Percentiles rank a stretch among this genome's conserved stretches.
phyloP scores from a whole-genome alignment of 331 rosid genomes.

The Malus hybrid region DNA sequence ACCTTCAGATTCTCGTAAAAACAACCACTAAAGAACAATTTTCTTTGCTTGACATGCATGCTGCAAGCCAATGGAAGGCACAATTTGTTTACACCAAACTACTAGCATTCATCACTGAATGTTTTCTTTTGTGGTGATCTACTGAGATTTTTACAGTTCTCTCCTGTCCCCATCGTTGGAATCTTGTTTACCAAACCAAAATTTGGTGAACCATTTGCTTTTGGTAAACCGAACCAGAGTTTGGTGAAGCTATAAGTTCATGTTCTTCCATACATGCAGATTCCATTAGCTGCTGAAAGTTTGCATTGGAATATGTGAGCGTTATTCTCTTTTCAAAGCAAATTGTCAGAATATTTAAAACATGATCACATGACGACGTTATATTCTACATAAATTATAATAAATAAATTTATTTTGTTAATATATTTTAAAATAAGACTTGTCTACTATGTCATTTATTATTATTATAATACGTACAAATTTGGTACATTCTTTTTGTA shows the following conservation, averaged over 20 bases:
- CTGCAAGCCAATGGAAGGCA: not conserved
- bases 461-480: too few relatives aligned
- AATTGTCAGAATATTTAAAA: too few relatives aligned
- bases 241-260: not conserved
- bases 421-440: too few relatives aligned
- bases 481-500: too few relatives aligned
- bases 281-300: not conserved
- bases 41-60: not conserved
- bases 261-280: not conserved
- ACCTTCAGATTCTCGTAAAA: not conserved
- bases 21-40: not conserved
- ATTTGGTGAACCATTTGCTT: not conserved
- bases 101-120: not conserved
- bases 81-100: not conserved
- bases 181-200: not conserved
- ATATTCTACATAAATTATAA: too few relatives aligned
- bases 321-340: not conserved
- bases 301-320: not conserved
- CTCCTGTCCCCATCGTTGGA: not conserved
- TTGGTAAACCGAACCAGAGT: not conserved
- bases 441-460: too few relatives aligned
- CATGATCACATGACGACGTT: rapidly evolving
- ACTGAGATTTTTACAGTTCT: not conserved
- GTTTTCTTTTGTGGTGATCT: too few relatives aligned
- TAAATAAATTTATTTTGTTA: too few relatives aligned